Percentiles rank a stretch among this genome's conserved stretches.
Conservation (phyloP, 2,329 filamentous ascomycete genomes). For the Stagonosporopsis rhizophila region DNA sequence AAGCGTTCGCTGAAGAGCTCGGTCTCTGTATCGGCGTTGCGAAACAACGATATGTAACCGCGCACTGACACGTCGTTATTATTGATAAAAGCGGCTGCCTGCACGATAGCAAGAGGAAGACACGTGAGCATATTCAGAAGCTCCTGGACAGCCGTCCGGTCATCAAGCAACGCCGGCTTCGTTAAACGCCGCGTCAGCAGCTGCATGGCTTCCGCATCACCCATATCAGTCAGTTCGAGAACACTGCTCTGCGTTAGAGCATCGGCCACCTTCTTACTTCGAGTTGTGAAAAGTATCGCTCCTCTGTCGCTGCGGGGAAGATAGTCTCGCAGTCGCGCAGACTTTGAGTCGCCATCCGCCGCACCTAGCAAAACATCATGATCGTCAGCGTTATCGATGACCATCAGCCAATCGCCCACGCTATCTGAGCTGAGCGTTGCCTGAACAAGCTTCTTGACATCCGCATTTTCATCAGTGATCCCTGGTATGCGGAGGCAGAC, state of each 20-base stretch:
- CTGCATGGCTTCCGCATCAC: not conserved
- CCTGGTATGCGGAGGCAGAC: conserved; percentile 20
- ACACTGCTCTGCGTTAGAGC: conserved; percentile 22
- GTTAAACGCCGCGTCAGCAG: not conserved
- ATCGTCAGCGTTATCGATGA: conserved; percentile 58
- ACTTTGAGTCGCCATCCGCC: not conserved
- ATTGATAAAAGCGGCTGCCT: conserved; percentile 32
- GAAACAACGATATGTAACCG: conserved; percentile 27
- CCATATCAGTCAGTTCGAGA: conserved; percentile 29
- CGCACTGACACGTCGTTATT: conserved; percentile 27
- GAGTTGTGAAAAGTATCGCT: conserved; percentile 44
- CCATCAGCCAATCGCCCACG: conserved; percentile 49
- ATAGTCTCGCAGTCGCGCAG: conserved; percentile 29
- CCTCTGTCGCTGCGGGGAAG: conserved; percentile 42
- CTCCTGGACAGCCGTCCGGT: conserved; percentile 18
- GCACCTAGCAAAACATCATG: conserved; percentile 35
- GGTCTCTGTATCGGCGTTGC: conserved; percentile 30
- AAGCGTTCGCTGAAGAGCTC: conserved; percentile 45
- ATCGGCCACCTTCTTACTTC: conserved; percentile 21
- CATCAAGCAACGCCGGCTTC: conserved; percentile 17
- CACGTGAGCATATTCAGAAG: conserved; percentile 40
- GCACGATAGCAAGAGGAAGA: conserved; percentile 24
- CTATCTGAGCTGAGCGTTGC: conserved; percentile 36
- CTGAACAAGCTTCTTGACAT: conserved; percentile 50
- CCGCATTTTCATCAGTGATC: conserved; percentile 37